phyloP scores from a whole-genome alignment of 1,284 basidiomycete species.

The Trametes sp. region DNA sequence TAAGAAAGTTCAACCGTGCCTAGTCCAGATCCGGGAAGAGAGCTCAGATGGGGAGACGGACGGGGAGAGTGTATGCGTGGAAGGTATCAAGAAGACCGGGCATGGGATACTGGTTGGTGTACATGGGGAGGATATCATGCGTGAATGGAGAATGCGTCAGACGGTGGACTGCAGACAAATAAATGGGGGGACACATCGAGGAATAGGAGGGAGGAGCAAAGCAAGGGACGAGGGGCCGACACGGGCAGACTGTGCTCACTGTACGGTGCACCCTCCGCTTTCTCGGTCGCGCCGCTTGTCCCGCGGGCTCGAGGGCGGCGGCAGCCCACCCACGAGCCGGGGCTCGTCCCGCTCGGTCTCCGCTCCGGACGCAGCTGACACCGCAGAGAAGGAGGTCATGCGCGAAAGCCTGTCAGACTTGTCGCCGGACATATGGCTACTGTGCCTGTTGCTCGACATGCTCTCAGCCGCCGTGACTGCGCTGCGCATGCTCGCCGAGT shows the following conservation, averaged over 20 bases:
- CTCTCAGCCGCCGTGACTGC: slow-evolving; percentile 44
- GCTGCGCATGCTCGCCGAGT: slow-evolving; percentile 46
- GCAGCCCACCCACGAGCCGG: slow-evolving; percentile 29
- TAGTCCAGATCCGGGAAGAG: slow-evolving; percentile 29
- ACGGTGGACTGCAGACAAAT: slow-evolving; percentile 1
- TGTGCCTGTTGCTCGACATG: slow-evolving; percentile 37
- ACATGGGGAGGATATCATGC: slow-evolving; percentile 31
- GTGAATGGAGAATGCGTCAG: slow-evolving; percentile 26
- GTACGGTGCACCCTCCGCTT: slow-evolving; percentile 34
- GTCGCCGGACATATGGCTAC: slow-evolving; percentile 27
- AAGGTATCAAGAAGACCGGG: slow-evolving; percentile 28
- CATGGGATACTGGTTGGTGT: slow-evolving; percentile 23
- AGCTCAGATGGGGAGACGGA: no score
- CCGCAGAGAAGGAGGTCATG: slow-evolving; percentile 42
- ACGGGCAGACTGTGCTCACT: slow-evolving; percentile 20
- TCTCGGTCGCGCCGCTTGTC: slow-evolving; percentile 35
- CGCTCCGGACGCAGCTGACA: slow-evolving; percentile 36
- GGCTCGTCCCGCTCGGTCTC: slow-evolving; percentile 37
- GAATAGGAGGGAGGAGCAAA: not conserved
- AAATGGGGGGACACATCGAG: not conserved
- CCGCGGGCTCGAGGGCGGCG: slow-evolving; percentile 22
- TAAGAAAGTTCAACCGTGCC: slow-evolving; percentile 28
- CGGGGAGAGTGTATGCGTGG: slow-evolving; percentile 18
- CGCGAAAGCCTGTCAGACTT: slow-evolving; percentile 38
- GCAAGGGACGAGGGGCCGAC: not conserved